Conservation (phyloP, 1,139 yeast genomes). For the Trichomonascaceae sp. region DNA sequence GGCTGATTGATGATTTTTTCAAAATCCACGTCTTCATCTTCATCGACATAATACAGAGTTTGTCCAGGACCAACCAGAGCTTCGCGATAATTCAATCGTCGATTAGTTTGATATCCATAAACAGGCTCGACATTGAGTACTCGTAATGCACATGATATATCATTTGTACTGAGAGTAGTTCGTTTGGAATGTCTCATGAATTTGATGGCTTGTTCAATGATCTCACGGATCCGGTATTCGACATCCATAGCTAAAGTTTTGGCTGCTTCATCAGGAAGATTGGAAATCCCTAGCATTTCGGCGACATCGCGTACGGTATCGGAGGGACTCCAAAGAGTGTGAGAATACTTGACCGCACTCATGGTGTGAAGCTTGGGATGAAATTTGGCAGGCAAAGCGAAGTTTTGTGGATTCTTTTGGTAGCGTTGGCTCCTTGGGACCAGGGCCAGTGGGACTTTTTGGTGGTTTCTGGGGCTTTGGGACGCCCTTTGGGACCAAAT, state of each 20-base stretch:
- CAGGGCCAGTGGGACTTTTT: too few species aligned
- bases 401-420: not conserved
- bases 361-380: not conserved
- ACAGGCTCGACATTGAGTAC: slow-evolving; percentile 76
- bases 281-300: slow-evolving; percentile 74
- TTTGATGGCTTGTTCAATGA: slow-evolving; percentile 89
- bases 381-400: not conserved
- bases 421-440: too few species aligned
- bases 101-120: slow-evolving; percentile 41
- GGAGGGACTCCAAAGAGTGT: slow-evolving; percentile 94
- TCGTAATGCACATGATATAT: slow-evolving; percentile 72
- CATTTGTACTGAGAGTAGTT: slow-evolving; percentile 72
- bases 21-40: slow-evolving; percentile 85
- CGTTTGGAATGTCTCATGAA: slow-evolving; percentile 94
- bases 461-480: too few species aligned
- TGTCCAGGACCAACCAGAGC: slow-evolving; percentile 92
- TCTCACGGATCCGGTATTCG: slow-evolving; percentile 93
- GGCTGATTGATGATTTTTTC: slow-evolving; percentile 92
- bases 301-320: slow-evolving; percentile 97
- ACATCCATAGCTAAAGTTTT: slow-evolving; percentile 97
- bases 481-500: too few species aligned
- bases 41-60: slow-evolving; percentile 84
- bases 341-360: slow-evolving; percentile 52
- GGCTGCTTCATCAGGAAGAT: slow-evolving; percentile 85
- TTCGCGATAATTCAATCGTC: slow-evolving; percentile 65